Evolutionary conservation across 805 yeast genomes (phyloP), one percentile per base, ranked within the genome.

Genomic region (Nakazawaea ambrosiae): DNA sequence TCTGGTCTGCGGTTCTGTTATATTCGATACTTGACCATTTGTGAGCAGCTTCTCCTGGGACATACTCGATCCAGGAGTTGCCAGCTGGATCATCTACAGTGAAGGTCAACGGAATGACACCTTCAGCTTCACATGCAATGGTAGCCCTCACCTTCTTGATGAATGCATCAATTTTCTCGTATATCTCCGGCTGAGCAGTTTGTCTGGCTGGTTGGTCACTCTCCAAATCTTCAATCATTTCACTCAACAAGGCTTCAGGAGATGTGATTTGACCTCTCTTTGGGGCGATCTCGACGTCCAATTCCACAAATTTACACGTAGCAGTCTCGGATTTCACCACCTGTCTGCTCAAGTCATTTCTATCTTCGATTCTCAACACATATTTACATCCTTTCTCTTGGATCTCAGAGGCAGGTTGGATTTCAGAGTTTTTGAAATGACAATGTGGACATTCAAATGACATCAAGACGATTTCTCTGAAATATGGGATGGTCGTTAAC

Each of bases 361-460:
- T 68, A 12, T 53, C 51, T 55, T 84, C 95, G 32, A 90, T 60
- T 54, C 78, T 77, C 44, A 89, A 63, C 20, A 72, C 64, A 57
- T 83, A 85, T 50, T 77, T 74, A 17, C 81, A 60, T 24, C 98
- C 99, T 60, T 84, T 85, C 49, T 82, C 90, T 50, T 90, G 95
- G 45, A 92, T 87, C 39, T 75, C 75, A 4, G 92, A 79, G 5
- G 98, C 99, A n/a, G 97, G 83, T 66, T 92, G 98, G 48, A 92
- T 75, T 62, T 92, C 98, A 27, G 86, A 75, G 68, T 87, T 90
- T 56, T 81, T 84, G 55, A 86, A 77, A 1, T 86, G 85, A 66
- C 99, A 92, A 60, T 89, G 97, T 20, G 92, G 90, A 61, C 99
- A 92, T 48, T 80, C 85, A 59, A 92, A 92, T 2, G 97, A 88